phyloP scores from a whole-genome alignment of 805 yeast genomes.

The Lipomyces spencermartinsiae region DNA sequence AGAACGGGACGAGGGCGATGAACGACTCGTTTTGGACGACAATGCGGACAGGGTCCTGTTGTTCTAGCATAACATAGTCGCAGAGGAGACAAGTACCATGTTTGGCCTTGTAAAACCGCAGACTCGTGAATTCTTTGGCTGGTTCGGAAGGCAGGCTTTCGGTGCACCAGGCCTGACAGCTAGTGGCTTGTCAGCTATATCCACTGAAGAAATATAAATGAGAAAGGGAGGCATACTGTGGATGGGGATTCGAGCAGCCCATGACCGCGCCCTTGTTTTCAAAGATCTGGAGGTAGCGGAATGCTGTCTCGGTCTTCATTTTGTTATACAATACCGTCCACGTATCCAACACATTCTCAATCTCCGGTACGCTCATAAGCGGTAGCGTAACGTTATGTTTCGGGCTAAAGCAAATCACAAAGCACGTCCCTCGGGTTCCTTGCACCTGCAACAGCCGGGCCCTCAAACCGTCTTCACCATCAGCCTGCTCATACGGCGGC shows the following conservation, averaged over 20 bases:
- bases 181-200: background rate
- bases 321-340: slow-evolving; percentile 63
- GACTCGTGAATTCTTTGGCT: slow-evolving; percentile 58
- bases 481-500: slow-evolving; percentile 37
- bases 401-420: slow-evolving; percentile 75
- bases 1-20: slow-evolving; percentile 73
- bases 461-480: slow-evolving; percentile 26
- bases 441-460: slow-evolving; percentile 56
- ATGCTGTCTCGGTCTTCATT: slow-evolving; percentile 52
- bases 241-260: slow-evolving; percentile 86
- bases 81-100: slow-evolving; percentile 60
- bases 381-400: slow-evolving; percentile 61
- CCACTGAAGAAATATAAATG: background rate
- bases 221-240: slow-evolving; percentile 51
- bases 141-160: slow-evolving; percentile 68
- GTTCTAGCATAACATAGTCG: slow-evolving; percentile 60
- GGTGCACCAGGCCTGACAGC: slow-evolving; percentile 71
- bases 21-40: slow-evolving; percentile 68
- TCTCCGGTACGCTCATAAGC: slow-evolving; percentile 56
- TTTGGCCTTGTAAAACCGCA: slow-evolving; percentile 54
- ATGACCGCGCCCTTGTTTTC: slow-evolving; percentile 80
- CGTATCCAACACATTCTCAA: slow-evolving; percentile 59
- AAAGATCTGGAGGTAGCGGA: slow-evolving; percentile 69
- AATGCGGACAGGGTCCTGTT: slow-evolving; percentile 55
- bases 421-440: slow-evolving; percentile 71